These are phyloP conservation scores for Penicillium paxilli DNA, from an alignment of 495 filamentous ascomycete species.

Conservation along the genomic window DNA sequence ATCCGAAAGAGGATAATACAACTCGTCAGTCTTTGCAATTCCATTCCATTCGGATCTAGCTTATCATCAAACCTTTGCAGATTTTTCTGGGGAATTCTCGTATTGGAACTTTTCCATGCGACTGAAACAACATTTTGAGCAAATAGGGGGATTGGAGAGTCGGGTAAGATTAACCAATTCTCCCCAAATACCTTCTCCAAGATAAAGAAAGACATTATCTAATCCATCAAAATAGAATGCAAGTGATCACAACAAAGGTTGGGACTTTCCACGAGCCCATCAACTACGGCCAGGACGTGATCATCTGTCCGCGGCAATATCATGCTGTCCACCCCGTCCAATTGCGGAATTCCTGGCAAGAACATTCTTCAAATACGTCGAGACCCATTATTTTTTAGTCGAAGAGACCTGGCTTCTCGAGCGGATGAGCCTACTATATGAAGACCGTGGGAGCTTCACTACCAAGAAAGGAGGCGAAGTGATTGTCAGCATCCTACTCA, in stretches of 20 bases:
- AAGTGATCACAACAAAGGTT: slow-evolving; percentile 1
- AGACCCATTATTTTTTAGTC: slow-evolving; percentile 38
- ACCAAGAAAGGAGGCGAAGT: slow-evolving; percentile 28
- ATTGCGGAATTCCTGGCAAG: slow-evolving; percentile 38
- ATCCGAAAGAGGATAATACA: slow-evolving; percentile 28
- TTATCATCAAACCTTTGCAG: slow-evolving; percentile 15
- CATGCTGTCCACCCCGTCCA: slow-evolving; percentile 35
- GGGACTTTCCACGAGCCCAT: slow-evolving; percentile 28
- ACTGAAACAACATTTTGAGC: slow-evolving; percentile 32
- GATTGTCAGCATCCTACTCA: slow-evolving; percentile 33
- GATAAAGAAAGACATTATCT: not conserved
- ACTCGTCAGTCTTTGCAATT: slow-evolving; percentile 22
- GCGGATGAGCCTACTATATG: slow-evolving; percentile 29
- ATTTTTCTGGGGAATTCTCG: slow-evolving; percentile 43
- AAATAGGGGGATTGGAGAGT: slow-evolving; percentile 14
- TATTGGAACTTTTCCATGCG: slow-evolving; percentile 44
- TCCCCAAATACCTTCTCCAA: not conserved
- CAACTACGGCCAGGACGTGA: slow-evolving; percentile 27
- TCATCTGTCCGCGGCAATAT: slow-evolving; percentile 26
- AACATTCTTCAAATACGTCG: slow-evolving; percentile 39
- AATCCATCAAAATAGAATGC: not conserved
- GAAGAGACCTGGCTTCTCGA: slow-evolving; percentile 30
- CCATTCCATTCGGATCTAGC: not conserved
- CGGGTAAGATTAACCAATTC: slow-evolving; percentile 14
- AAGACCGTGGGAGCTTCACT: slow-evolving; percentile 15